Conservation (phyloP, 2,329 filamentous ascomycete species). For the Colletotrichum chrysophilum region DNA sequence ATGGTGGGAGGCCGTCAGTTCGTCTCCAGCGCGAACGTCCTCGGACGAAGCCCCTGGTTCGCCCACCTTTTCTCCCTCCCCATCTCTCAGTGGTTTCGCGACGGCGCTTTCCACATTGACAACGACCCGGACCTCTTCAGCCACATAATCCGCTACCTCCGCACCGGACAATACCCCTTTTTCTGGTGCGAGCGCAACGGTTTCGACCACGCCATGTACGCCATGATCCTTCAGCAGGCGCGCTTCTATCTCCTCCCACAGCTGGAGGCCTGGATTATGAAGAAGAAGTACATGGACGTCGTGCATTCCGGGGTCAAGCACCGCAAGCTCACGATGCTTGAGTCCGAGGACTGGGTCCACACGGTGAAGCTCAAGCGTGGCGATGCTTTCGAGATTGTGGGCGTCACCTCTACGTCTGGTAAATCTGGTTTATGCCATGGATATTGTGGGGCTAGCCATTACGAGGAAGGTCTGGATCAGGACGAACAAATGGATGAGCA, state of each 20-base stretch:
- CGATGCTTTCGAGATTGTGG: background rate
- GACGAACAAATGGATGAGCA: background rate
- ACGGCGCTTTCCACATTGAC: conserved; percentile 32
- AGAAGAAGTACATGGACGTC: conserved; percentile 23
- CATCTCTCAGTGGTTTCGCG: conserved; percentile 3
- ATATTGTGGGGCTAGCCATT: background rate
- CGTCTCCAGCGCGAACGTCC: conserved; percentile 14
- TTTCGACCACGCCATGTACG: conserved; percentile 39
- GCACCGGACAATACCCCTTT: conserved; percentile 35
- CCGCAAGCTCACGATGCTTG: background rate
- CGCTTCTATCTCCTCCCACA: conserved; percentile 33
- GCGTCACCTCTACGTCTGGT: background rate
- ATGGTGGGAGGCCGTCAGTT: conserved; percentile 23
- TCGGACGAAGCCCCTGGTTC: conserved; percentile 14
- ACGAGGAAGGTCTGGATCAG: background rate
- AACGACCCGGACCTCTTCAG: conserved; percentile 39
- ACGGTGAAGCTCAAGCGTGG: background rate
- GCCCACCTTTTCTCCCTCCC: conserved; percentile 10
- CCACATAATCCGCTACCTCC: conserved; percentile 39
- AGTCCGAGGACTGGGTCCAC: background rate
- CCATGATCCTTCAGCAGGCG: conserved; percentile 35
- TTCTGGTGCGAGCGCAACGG: conserved; percentile 33
- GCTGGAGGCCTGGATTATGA: conserved; percentile 29
- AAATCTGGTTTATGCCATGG: background rate
- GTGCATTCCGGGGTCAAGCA: conserved; percentile 17